phyloP scores from a whole-genome alignment of 2,329 filamentous ascomycete species.

The Cephalotrichum gorgonifer region DNA sequence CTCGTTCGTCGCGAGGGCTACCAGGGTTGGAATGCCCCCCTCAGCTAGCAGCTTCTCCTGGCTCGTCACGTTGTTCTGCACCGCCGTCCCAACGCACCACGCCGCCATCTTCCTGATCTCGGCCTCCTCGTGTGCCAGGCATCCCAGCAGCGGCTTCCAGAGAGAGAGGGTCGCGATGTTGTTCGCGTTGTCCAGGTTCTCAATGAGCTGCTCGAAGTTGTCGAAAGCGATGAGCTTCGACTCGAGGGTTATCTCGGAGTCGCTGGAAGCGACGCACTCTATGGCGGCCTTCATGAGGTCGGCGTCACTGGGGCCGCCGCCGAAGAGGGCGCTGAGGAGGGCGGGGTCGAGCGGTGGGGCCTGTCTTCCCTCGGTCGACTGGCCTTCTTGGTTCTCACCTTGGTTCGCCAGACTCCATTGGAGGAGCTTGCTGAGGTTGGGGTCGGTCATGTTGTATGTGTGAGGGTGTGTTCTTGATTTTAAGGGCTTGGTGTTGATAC shows the following conservation, averaged over 20 bases:
- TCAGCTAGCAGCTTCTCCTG: conserved; percentile 60
- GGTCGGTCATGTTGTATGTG: conserved; percentile 21
- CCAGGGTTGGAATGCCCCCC: conserved; percentile 61
- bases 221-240: conserved; percentile 80
- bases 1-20: conserved; percentile 50
- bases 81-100: conserved; percentile 90
- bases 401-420: conserved; percentile 59
- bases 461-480: not conserved
- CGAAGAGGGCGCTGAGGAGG: conserved; percentile 63
- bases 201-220: conserved; percentile 89
- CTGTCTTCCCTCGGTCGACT: conserved; percentile 20
- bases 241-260: conserved; percentile 56
- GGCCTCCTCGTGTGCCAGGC: conserved; percentile 56
- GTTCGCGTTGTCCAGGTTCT: conserved; percentile 93
- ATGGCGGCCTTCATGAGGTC: conserved; percentile 86
- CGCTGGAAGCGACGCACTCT: conserved; percentile 55
- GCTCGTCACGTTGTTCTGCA: conserved; percentile 85
- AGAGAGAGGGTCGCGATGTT: conserved; percentile 70
- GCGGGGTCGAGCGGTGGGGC: conserved; percentile 51
- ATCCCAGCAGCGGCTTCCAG: conserved; percentile 69
- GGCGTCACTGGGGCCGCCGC: conserved; percentile 79
- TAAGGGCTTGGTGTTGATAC: not conserved
- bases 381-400: conserved; percentile 19
- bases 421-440: conserved; percentile 62
- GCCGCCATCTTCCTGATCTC: conserved; percentile 77